Base-by-base conservation (phyloP, 108 stramenopile genomes). In the Nitzschia sp. region DNA sequence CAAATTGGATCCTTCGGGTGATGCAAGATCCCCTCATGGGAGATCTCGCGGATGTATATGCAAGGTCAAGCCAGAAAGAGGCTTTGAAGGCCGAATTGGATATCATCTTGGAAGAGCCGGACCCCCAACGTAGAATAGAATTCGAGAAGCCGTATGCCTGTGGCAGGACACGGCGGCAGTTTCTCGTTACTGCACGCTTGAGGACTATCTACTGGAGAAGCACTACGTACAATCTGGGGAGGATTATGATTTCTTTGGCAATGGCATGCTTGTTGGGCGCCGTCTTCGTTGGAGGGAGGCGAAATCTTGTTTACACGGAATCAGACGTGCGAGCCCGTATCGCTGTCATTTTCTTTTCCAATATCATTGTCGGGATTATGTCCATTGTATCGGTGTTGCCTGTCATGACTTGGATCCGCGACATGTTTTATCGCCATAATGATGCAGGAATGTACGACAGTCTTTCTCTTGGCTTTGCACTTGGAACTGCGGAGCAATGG, bases 221-320 rank as follows among this genome's bases (percentile, higher is more conserved):
- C 29, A 80, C 86, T 19, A 68, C 82, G 14, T 86, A 86, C 80
- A 86, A 86, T 63, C 75, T 83, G 56, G 75, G 80, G 41, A 66
- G 86, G 11, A 66, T 86, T 15, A 64, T 79, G 22, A 69, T 83
- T 7, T 68, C 75, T 0, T 63, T 71, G 59, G 63, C 78, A 8
- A 81, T 83, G 61, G 81, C 82, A 6, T 79, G 79, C 41, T 50
- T 86, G 11, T 41, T 86, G 17, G 83, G 83, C 7, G 79, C 80
- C 8, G 65, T 77, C 20, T 83, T 86, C 70, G 53, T 82, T 10
- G 38, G 39, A 44, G 51, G 69, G 17, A 19, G 71, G 41, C 67
- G 40, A 19, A 19, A 44, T 43, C 12, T 55, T 9, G 55, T 57
- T 44, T 73, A 64, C 50, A 37, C 62, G 15, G 78, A 79, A 42